Evolutionary conservation across 2,329 filamentous ascomycete genomes (phyloP).

Genomic region (Colletotrichum destructivum): DNA sequence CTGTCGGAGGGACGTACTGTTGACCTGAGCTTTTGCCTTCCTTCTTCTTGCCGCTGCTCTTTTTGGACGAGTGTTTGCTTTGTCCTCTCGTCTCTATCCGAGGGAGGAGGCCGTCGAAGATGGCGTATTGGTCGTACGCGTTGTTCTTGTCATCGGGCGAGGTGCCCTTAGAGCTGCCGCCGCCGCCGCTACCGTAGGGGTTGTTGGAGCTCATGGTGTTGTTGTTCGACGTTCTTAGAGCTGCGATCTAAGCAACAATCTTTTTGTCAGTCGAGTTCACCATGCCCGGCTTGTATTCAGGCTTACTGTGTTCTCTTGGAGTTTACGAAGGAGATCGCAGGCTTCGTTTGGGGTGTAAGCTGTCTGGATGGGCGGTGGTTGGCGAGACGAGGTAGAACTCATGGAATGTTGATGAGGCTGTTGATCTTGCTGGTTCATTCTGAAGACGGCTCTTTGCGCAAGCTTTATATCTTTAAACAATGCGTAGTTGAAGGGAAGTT

Average conservation of each 20-base stretch:
- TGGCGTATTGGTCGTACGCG: slow-evolving; percentile 24
- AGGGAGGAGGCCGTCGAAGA: slow-evolving; percentile 46
- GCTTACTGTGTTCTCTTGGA: slow-evolving; percentile 38
- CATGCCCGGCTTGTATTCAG: not conserved
- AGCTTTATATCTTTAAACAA: slow-evolving; percentile 33
- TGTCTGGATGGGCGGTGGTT: slow-evolving; percentile 16
- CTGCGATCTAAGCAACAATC: slow-evolving; percentile 15
- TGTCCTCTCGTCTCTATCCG: slow-evolving; percentile 47
- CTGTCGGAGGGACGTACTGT: slow-evolving; percentile 10
- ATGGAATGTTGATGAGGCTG: slow-evolving; percentile 18
- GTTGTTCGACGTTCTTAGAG: slow-evolving; percentile 24
- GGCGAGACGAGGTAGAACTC: slow-evolving; percentile 22
- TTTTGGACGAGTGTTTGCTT: slow-evolving; percentile 41
- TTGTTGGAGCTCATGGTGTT: slow-evolving; percentile 34
- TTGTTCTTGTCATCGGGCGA: slow-evolving; percentile 39
- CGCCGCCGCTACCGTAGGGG: slow-evolving; percentile 30
- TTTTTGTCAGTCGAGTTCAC: not conserved
- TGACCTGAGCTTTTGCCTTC: slow-evolving; percentile 28
- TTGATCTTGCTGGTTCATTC: slow-evolving; percentile 33
- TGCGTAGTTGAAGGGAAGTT: slow-evolving; percentile 1
- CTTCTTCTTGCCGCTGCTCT: slow-evolving; percentile 37
- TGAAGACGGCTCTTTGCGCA: slow-evolving; percentile 20
- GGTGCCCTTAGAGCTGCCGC: slow-evolving; percentile 42
- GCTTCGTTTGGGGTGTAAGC: slow-evolving; percentile 10
- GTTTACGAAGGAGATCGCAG: slow-evolving; percentile 36